phyloP scores from a whole-genome alignment of 2,329 filamentous ascomycete species.

The Venturiaceae sp. region DNA sequence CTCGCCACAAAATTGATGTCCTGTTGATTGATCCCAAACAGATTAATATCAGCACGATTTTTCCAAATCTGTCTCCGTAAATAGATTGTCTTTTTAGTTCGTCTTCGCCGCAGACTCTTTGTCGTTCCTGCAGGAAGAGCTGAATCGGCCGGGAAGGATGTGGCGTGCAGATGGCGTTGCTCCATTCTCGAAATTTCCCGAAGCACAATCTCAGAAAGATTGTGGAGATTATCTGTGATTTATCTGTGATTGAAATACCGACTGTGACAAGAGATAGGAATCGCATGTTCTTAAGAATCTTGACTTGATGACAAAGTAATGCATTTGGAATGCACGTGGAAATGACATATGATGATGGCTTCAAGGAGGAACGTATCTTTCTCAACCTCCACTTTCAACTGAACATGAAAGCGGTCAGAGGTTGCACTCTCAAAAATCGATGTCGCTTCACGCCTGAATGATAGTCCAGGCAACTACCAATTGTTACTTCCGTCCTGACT shows the following conservation, averaged over 20 bases:
- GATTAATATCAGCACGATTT: no score
- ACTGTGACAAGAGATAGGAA: background rate
- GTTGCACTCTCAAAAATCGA: no score
- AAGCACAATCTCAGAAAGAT: background rate
- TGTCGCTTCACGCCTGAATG: background rate
- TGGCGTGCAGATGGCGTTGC: background rate
- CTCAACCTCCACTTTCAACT: no score
- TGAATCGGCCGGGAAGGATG: background rate
- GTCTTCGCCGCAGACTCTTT: background rate
- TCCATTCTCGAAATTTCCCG: no score
- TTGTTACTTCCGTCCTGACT: background rate
- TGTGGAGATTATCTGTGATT: background rate
- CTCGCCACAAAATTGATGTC: no score
- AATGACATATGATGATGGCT: no score
- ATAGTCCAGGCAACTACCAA: background rate
- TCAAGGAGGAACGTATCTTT: no score
- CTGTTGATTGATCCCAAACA: no score
- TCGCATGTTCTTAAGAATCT: background rate
- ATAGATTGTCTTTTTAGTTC: background rate
- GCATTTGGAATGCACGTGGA: no score
- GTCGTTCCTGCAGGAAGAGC: background rate
- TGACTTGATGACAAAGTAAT: no score
- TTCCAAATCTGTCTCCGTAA: no score
- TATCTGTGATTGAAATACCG: background rate
- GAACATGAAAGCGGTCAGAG: no score